Base-by-base conservation (phyloP, 768 basidiomycete genomes). In the Boletellus sp. region DNA sequence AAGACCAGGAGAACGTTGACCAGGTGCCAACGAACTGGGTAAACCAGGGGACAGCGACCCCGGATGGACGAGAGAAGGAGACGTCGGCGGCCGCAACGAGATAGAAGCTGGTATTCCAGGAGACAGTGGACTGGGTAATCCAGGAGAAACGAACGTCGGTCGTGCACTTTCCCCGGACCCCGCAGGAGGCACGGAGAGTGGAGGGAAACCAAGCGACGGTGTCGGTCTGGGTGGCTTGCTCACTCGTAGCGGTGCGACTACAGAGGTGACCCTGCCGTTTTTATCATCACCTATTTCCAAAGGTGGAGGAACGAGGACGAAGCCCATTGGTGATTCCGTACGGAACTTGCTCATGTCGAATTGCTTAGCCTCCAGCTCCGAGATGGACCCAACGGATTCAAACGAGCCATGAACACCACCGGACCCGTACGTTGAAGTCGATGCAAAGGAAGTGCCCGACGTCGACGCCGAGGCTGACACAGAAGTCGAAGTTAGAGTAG, bases 211-310 rank as follows among this genome's bases (percentile, higher is more conserved):
- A 40, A 58, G 48, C 7, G 56, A 65, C 3, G 55, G 51, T 2
- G 60, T 28, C 22, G 54, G 40, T n/a, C 54, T 56, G 11, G 66
- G 63, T 1, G 59, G 54, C 54, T 70, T 68, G 45, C 48, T 50
- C 17, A 68, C 31, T 11, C 66, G 58, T 0, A 68, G 41, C 0
- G 66, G 66, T 8, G 68, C 63, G 3, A 67, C 53, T 0, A 31
- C 24, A 0, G 65, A 43, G 1, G 60, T 52, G 1, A 43, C 35
- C 17, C 41, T 1, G 7, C 36, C 34, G 22, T 26, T 51, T 15
- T 32, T 46, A 9, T 37, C 17, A 16, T 44, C 39, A 16, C 62
- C 62, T 3, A 66, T 48, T 19, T 23, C 52, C 53, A 66, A 35
- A 9, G 63, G 64, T 1, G 64, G 56, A 4, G 63, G 61, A 19